Base-by-base conservation (phyloP, 192 early-diverging fungal genomes). In the Gamsiella multidivaricata region DNA sequence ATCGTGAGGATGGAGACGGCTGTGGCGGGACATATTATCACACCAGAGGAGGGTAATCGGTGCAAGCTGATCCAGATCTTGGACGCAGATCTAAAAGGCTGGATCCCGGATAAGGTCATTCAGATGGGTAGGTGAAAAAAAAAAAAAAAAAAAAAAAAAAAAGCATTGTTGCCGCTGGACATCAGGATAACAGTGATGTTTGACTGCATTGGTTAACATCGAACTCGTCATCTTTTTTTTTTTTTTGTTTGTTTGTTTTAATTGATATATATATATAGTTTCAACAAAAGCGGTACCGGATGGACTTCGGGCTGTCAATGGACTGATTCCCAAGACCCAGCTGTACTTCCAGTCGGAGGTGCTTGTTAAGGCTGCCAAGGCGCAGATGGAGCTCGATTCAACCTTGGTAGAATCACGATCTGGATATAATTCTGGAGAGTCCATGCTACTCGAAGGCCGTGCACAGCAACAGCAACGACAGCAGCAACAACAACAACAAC, bases 21-120 rank as follows among this genome's bases (percentile, higher is more conserved):
- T 3, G 64, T 70, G 14, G 79, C 79, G 2, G 79, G 79, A 55
- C 58, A 68, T 57, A 56, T 80, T 9, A 63, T 80, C n/a, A 52
- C 34, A 11, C 79, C 69, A 5, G 61, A 52, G 9, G 47, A 51
- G 15, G 49, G 62, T 20, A 42, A 65, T 29, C 49, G 53, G 1
- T 61, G 69, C 25, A 62, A 37, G 8, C 32, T 80, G 25, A 33
- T 51, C 1, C 78, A 80, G 43, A 50, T 80, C 15, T n/a, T 75
- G 22, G 78, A 80, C 68, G 69, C 69, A 5, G 70, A 80, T 52
- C 41, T 71, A 53, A 80, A 80, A 33, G 79, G 79, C 6, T 80
- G 79, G 79, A 80, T 80, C 23, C 79, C 69, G 8, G 70, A 73
- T 11, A 72, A 66, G 31, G 69, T 80, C 26, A 80, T 72, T 67